phyloP scores from a whole-genome alignment of 345 rosid species.

The Microcos paniculata region DNA sequence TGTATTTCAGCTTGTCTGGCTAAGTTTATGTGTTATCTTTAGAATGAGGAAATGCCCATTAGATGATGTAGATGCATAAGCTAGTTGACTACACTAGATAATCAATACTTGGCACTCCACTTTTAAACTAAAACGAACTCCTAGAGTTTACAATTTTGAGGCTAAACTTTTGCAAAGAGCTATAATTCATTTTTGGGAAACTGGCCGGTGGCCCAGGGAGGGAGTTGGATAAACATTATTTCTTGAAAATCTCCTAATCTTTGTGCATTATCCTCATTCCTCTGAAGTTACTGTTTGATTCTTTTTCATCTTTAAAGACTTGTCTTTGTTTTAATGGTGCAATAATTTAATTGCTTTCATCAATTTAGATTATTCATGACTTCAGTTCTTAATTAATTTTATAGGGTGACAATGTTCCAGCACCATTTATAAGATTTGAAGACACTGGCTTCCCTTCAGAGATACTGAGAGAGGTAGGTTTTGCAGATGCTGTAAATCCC shows the following conservation, averaged over 20 bases:
- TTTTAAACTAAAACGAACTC: background rate
- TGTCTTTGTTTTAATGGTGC: slow-evolving; percentile 4
- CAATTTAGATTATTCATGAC: slow-evolving; percentile 9
- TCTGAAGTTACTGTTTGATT: background rate
- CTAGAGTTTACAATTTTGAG: background rate
- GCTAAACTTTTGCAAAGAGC: background rate
- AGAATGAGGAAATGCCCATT: background rate
- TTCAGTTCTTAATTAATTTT: slow-evolving; percentile 21
- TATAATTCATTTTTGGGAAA: background rate
- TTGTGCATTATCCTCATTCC: background rate
- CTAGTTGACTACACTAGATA: background rate
- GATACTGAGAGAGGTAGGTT: slow-evolving; percentile 83
- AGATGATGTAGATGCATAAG: background rate
- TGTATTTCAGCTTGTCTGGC: slow-evolving; percentile 25
- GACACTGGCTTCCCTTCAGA: slow-evolving; percentile 88
- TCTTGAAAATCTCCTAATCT: background rate
- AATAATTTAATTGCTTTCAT: background rate
- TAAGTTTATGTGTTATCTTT: background rate
- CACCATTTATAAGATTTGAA: slow-evolving; percentile 94
- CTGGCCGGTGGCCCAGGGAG: background rate
- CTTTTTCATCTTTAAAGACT: background rate
- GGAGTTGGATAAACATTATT: background rate
- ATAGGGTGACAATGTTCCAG: slow-evolving; percentile 91
- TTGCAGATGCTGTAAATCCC: slow-evolving; percentile 15
- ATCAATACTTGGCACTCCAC: background rate